Conservation (phyloP, 2,329 filamentous ascomycete species). For the Colletotrichum tanaceti region DNA sequence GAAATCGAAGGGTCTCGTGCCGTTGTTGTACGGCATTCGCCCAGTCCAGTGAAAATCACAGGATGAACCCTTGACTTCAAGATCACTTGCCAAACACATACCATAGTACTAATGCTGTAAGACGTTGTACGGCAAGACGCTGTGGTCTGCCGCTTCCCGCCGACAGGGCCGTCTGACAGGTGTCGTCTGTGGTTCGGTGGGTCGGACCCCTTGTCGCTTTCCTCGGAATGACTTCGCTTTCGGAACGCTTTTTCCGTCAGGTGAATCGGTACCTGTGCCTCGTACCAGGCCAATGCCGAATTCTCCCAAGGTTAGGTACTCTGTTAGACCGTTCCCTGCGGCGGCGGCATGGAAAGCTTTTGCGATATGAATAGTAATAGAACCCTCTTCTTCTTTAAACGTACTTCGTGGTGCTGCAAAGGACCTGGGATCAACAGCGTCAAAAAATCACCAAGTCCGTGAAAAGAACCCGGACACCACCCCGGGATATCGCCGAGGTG, state of each 20-base stretch:
- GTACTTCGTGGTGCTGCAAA: background rate
- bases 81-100: too few species aligned
- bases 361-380: background rate
- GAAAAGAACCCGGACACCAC: slow-evolving; percentile 21
- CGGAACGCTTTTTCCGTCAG: background rate
- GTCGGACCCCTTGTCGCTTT: background rate
- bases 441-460: background rate
- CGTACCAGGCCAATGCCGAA: background rate
- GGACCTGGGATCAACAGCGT: background rate
- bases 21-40: background rate
- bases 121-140: background rate
- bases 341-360: background rate
- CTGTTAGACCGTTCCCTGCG: background rate
- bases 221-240: too few species aligned
- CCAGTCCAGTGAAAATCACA: background rate
- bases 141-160: background rate
- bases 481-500: slow-evolving; percentile 39
- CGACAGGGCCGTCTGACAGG: background rate
- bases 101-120: too few species aligned
- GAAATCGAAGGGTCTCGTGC: too few species aligned
- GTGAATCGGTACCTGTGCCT: background rate
- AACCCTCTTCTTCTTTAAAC: background rate
- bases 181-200: background rate
- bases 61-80: background rate
- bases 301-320: background rate